Base-by-base conservation (phyloP, 257 asterid genomes). In the Ilex aquifolium region DNA sequence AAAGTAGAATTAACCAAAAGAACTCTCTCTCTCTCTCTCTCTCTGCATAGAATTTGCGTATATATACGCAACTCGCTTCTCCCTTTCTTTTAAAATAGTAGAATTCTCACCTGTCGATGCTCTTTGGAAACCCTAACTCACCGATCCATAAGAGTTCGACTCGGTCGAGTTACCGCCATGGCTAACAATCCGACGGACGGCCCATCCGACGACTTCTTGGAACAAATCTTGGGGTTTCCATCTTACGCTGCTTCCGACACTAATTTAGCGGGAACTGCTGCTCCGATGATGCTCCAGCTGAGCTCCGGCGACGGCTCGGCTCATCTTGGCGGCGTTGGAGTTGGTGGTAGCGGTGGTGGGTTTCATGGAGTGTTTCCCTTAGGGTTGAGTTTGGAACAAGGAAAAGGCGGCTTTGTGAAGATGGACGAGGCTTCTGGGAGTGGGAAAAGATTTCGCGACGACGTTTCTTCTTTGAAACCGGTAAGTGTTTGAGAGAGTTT, bases 341-440 rank as follows among this genome's bases (percentile, higher is more conserved):
- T 78, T 8, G 78, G 80, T 21, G 84, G 81, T 6, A 78, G 83
- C 0, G 86, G 50, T 44, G 50, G 78, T 11, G 83, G 86, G 32
- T 92, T 44, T 44, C 50, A 44, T 44, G 50, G 50, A 44, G 50
- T 8, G 54, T 49, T 85, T 74, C 99, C 99, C n/a, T 69, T 92
- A 51, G 97, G 94, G 54, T 67, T 92, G 85, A 89, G 97, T 76
- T 82, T 87, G 69, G 99, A 93, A 56, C 95, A 84, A 42, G 91
- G 96, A 73, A 92, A 81, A 56, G 68, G 81, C 46, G 95, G 87
- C 61, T 89, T 77, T 46, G 67, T 81, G 82, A 79, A 73, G 71
- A 78, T 78, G 76, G 83, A 69, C 36, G 97, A 82, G 30, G 85
- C 74, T 21, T 79, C 85, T 32, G 87, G 82, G 59, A 74, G 83